Base-by-base conservation (phyloP, 148 eudicot species). In the Rhododendron ovatum region DNA sequence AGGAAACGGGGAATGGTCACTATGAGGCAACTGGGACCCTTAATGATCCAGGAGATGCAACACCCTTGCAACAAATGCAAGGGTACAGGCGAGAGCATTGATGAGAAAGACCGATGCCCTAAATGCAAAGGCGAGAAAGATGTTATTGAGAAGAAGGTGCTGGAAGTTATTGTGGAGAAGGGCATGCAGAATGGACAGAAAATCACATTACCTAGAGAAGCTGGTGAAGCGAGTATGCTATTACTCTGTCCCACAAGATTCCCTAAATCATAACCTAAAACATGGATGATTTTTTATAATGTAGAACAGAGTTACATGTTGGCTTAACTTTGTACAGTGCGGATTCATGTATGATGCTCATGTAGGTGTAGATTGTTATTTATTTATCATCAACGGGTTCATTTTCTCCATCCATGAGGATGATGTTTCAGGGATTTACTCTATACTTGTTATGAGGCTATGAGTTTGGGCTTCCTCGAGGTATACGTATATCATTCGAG, bases 41-140 rank as follows among this genome's bases (percentile, higher is more conserved):
- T 91, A 26, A 94, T 93, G 96, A 88, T 94, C 43, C 95, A 93
- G 87, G 94, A 92, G 80, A 90, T 92, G 94, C 95, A 94, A 82
- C 97, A 94, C 71, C 88, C 95, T 81, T 94, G 95, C 86, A 93
- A 92, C 77, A 95, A 93, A 28, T 93, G 97, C 84, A 93, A 89
- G 89, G 95, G 97, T 30, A 93, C 93, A 14, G 94, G 95, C 26
- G 95, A 94, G 88, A 88, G 90, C 0, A 92, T 93, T 43, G 89
- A 47, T 1, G 95, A 93, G n/a, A 93, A 90, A 76, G 97, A 94
- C 69, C 82, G 95, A 15, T 94, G 95, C 86, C 71, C 91, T 22
- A 91, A 89, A 83, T 94, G 98, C 87, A 94, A 93, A 81, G 98
- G 95, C 30, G 92, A 94, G 84, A 94, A 94, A 86, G 94, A 92